A percentile compares a stretch with the other conserved stretches of the same genome.
Conservation (phyloP, 2,329 filamentous ascomycete genomes). For the Botryotinia globosa region DNA sequence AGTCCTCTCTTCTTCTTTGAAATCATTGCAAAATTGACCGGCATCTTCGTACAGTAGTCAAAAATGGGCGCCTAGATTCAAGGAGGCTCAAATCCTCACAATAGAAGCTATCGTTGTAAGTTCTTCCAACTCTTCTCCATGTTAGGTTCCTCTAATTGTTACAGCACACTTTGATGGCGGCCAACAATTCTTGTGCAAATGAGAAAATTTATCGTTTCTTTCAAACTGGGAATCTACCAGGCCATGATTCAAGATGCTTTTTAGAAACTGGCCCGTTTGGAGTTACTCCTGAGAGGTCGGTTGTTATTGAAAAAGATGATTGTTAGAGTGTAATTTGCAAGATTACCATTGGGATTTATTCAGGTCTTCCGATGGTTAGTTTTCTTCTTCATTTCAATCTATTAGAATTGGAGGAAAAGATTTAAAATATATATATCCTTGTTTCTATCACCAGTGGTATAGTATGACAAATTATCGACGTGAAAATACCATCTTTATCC, state of each 20-base stretch:
- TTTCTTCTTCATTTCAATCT: background rate
- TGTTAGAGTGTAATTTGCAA: background rate
- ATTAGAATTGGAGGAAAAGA: background rate
- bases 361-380: background rate
- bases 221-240: slow-evolving; percentile 21
- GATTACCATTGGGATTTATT: background rate
- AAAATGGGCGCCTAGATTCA: slow-evolving; percentile 40
- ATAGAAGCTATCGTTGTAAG: slow-evolving; percentile 51
- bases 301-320: no score
- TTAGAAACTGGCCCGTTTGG: slow-evolving; percentile 24
- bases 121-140: slow-evolving; percentile 31
- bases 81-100: slow-evolving; percentile 45
- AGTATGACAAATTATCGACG: background rate
- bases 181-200: slow-evolving; percentile 21
- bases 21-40: background rate
- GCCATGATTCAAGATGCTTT: slow-evolving; percentile 17
- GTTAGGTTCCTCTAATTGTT: background rate
- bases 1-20: background rate
- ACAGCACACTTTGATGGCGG: slow-evolving; percentile 19
- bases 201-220: slow-evolving; percentile 25
- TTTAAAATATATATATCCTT: fast-evolving
- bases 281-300: background rate
- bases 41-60: slow-evolving; percentile 25
- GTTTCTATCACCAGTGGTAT: background rate
- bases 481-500: background rate